A percentile compares a stretch with the other conserved stretches of the same genome.
These are phyloP conservation scores for Arthrobotrys pseudoclavata DNA, from an alignment of 2,329 filamentous ascomycete species.

Conservation along the genomic window DNA sequence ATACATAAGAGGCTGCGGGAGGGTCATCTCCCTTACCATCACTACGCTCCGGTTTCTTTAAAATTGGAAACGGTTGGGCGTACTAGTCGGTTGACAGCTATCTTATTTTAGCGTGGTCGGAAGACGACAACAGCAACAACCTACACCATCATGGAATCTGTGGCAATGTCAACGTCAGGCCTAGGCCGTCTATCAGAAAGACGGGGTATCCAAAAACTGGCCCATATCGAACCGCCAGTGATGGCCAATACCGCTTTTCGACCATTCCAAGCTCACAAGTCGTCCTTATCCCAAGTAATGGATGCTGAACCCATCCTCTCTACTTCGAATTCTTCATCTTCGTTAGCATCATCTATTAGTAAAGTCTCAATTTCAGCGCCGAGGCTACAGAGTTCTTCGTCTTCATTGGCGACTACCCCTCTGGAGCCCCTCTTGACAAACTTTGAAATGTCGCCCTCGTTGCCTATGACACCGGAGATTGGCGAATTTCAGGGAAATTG, in stretches of 20 bases:
- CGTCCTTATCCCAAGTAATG: slow-evolving; percentile 49
- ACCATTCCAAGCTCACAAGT: slow-evolving; percentile 57
- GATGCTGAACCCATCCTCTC: slow-evolving; percentile 55
- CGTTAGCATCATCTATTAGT: slow-evolving; percentile 53
- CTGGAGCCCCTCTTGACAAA: slow-evolving; percentile 47
- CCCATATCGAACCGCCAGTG: slow-evolving; percentile 57
- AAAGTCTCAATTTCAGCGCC: slow-evolving; percentile 56
- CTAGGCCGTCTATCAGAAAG: slow-evolving; percentile 57
- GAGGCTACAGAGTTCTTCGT: slow-evolving; percentile 50
- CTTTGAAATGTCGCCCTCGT: slow-evolving; percentile 51
- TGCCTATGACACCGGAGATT: slow-evolving; percentile 59
- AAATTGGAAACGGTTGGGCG: slow-evolving; percentile 44
- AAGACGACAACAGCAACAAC: slow-evolving; percentile 29
- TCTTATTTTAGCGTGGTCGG: slow-evolving; percentile 38
- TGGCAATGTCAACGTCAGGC: slow-evolving; percentile 48
- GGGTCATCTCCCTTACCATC: slow-evolving; percentile 36
- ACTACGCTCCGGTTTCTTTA: slow-evolving; percentile 25
- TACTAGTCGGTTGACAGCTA: slow-evolving; percentile 24
- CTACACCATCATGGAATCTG: slow-evolving; percentile 52
- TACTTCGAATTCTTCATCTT: slow-evolving; percentile 53
- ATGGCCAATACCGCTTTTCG: slow-evolving; percentile 38
- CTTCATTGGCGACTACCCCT: slow-evolving; percentile 53
- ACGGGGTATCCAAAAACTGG: slow-evolving; percentile 57
- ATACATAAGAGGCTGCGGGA: slow-evolving; percentile 55
- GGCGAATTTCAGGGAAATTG: slow-evolving; percentile 59